Evolutionary conservation across 2,329 filamentous ascomycete species (phyloP).

Genomic region (Onygenales sp.): DNA sequence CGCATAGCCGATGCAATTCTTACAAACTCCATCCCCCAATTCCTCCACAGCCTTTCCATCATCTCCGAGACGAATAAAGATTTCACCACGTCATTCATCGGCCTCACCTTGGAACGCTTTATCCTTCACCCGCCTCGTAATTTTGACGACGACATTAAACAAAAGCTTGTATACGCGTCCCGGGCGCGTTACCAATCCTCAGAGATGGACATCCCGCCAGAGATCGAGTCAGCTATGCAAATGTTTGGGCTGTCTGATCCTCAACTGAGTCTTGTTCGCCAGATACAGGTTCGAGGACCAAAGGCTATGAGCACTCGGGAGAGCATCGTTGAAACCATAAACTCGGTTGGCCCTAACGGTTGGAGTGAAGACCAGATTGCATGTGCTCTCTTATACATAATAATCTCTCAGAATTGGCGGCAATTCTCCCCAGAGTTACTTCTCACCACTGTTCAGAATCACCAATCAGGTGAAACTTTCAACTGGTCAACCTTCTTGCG

Average conservation of each 20-base stretch:
- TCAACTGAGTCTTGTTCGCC: conserved; percentile 42
- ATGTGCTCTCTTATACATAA: conserved; percentile 64
- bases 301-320: conserved; percentile 70
- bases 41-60: conserved; percentile 65
- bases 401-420: conserved; percentile 51
- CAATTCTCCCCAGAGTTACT: conserved; percentile 60
- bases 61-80: conserved; percentile 54
- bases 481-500: conserved; percentile 63
- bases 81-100: conserved; percentile 62
- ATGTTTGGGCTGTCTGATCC: conserved; percentile 36
- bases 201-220: conserved; percentile 30
- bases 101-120: conserved; percentile 73
- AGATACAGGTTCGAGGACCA: conserved; percentile 64
- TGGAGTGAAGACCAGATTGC: conserved; percentile 76
- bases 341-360: conserved; percentile 48
- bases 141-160: conserved; percentile 69
- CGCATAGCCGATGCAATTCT: conserved; percentile 75
- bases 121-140: conserved; percentile 78
- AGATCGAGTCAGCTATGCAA: conserved; percentile 34
- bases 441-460: conserved; percentile 48
- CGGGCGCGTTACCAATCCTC: conserved; percentile 58
- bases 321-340: conserved; percentile 51
- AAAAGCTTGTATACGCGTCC: conserved; percentile 53
- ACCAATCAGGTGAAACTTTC: conserved; percentile 45
- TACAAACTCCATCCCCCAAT: conserved; percentile 65